Evolutionary conservation across 106 monocot species (phyloP), one percentile per base, ranked within the genome.

Genomic region (Dioscorea dumetorum): DNA sequence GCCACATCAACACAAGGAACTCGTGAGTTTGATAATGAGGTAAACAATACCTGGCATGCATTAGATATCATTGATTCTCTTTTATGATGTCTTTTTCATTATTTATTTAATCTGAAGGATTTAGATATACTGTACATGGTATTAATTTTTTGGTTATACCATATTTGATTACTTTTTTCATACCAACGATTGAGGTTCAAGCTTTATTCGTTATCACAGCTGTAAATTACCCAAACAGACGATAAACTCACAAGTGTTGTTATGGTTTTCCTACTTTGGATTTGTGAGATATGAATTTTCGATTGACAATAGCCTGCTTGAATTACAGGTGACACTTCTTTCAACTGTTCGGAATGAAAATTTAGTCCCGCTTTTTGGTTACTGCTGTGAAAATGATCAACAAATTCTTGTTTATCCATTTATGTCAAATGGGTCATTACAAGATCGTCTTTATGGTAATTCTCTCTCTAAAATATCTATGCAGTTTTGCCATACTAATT

Each of bases 21-120:
- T 60, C 86, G 86, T 63, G 86, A 86, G 62, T 86, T 86, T 72
- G 70, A 86, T 59, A 86, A 86, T 58, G 86, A 86, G 82, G 86
- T 82, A 58, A 67, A 22, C 22, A 32, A 28, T 41, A 28, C 28
- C 3, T 28, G 28, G 3, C 28, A 28, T 28, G 28, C 28, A 28
- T 28, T 28, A 41, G 41, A 41, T 10, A 41, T 41, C 41, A 41
- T 10, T 41, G 41, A 41, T 41, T 41, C 41, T 41, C 41, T 49
- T 56, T 12, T 23, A 10, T 58, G 17, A 31, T 48, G 4, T 21
- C 61, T 22, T 23, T 1, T 32, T 54, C 54, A 12, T 54, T 18
- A 13, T 54, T 54, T 54, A 19, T 19, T 15, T 19, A 16, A 54
- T 16, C 54, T 8, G 19, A 19, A 54, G 19, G 18, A 54, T 54